Evolutionary conservation across 805 yeast genomes (phyloP), one percentile per base, ranked within the genome.

Genomic region (Metschnikowia matae): DNA sequence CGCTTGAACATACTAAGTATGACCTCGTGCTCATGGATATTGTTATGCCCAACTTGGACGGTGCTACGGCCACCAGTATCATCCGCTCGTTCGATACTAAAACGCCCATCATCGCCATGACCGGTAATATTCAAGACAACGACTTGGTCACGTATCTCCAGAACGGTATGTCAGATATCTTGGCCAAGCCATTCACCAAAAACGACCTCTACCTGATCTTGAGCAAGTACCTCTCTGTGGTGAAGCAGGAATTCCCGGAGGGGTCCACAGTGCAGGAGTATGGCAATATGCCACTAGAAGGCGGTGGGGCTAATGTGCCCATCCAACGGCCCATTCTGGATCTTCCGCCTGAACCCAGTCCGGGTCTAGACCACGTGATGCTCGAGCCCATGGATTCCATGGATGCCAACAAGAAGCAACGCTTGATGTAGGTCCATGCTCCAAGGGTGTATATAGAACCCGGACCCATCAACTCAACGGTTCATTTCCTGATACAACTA

Each of bases 61-160:
- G 97, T 61, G 90, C 91, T 18, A 84, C 96, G 2, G 97, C 97
- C 1, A 87, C 97, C 1, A 85, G 92, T 38, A 82, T 92, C 40
- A 89, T 94, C 44, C 77, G 98, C 58, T 82, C 85, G 17, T 88
- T 89, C 63, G 96, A 90, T 65, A 81, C 82, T 18, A 79, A 79
- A 48, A 89, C 97, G 0, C 98, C 98, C 11, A 88, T 94, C 54
- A 85, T 94, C 57, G 95, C 96, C 31, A 89, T 89, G 96, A 89
- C 96, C 1, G 95, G 96, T 38, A 89, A 89, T 63, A 87, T 89
- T 50, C 85, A 87, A 57, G 88, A 85, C 55, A 82, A 85, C 57
- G 96, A 89, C 66, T 73, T 89, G 51, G 86, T 87, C 43, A 85
- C 84, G 1, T 89, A 87, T 65, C 70, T 88, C 52, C 85, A 85